Percentiles rank a stretch among this genome's conserved stretches.
Evolutionary conservation across 495 filamentous ascomycete genomes (phyloP).

Genomic region (Margaritispora aquatica): DNA sequence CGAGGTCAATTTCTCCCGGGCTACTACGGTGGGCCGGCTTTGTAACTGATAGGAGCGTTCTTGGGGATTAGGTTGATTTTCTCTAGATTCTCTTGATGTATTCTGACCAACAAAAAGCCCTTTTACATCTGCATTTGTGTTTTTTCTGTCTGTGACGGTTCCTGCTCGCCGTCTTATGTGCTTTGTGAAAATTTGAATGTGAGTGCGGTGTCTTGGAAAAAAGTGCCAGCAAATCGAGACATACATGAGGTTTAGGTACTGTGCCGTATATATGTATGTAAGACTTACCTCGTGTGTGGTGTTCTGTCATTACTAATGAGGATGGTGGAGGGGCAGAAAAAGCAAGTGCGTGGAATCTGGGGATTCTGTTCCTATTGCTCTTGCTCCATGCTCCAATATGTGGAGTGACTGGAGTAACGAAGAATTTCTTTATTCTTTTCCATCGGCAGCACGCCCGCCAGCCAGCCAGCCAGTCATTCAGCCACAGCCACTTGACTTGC

Average conservation of each 20-base stretch:
- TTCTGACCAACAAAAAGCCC: slow-evolving; percentile 21
- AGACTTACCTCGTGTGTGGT: too few species aligned
- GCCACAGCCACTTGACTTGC: not conserved
- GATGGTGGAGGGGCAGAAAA: too few species aligned
- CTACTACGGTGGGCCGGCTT: slow-evolving; percentile 3
- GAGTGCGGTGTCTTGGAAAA: not conserved
- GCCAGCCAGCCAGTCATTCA: not conserved
- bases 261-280: too few species aligned
- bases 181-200: too few species aligned
- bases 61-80: slow-evolving; percentile 17
- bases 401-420: not conserved
- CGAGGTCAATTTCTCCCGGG: slow-evolving; percentile 3
- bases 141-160: too few species aligned
- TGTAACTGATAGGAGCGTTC: slow-evolving; percentile 26
- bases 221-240: not conserved
- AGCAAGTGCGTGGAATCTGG: not conserved
- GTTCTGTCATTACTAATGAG: too few species aligned
- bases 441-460: too few species aligned
- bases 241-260: too few species aligned
- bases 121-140: slow-evolving; percentile 16
- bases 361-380: too few species aligned
- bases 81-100: slow-evolving; percentile 25
- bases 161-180: not conserved
- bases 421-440: too few species aligned
- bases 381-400: not conserved